phyloP scores from a whole-genome alignment of 495 filamentous ascomycete species.

The Aspergillus funiculosus region DNA sequence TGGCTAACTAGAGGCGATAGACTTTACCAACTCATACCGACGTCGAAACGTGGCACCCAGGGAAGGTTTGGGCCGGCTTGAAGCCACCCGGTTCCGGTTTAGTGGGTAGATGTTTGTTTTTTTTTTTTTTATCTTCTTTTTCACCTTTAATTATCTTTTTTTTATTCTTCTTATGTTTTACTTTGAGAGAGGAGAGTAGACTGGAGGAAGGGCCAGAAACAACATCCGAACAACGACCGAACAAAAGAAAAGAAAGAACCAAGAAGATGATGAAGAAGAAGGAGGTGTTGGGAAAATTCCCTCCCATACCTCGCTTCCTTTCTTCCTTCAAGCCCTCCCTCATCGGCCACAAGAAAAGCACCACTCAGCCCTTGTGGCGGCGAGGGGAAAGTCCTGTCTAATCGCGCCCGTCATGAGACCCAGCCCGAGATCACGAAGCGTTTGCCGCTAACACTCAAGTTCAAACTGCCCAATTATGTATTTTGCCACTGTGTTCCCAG shows the following conservation, averaged over 20 bases:
- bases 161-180: background rate
- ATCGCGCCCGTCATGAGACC: constrained; percentile 14
- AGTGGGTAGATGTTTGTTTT: constrained; percentile 43
- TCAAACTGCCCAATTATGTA: constrained; percentile 17
- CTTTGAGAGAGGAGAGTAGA: background rate
- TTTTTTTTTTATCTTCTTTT: constrained; percentile 1
- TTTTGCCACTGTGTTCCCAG: background rate
- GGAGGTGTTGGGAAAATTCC: background rate
- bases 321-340: too few relatives aligned
- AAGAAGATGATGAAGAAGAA: background rate
- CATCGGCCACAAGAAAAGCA: background rate
- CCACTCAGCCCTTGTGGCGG: constrained; percentile 12
- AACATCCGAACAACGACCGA: background rate
- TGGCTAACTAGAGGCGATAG: constrained; percentile 28
- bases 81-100: constrained; percentile 82
- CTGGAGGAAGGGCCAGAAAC: constrained; percentile 1
- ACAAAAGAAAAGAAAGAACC: constrained; percentile 1
- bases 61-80: constrained; percentile 78
- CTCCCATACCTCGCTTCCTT: too few relatives aligned
- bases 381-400: background rate
- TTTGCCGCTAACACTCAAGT: constrained; percentile 8
- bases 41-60: constrained; percentile 90
- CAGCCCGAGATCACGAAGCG: constrained; percentile 7
- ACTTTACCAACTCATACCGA: constrained; percentile 93
- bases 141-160: background rate